Evolutionary conservation across 1,284 basidiomycete genomes (phyloP), one percentile per base, ranked within the genome.

Genomic region (Ganoderma meredithae): DNA sequence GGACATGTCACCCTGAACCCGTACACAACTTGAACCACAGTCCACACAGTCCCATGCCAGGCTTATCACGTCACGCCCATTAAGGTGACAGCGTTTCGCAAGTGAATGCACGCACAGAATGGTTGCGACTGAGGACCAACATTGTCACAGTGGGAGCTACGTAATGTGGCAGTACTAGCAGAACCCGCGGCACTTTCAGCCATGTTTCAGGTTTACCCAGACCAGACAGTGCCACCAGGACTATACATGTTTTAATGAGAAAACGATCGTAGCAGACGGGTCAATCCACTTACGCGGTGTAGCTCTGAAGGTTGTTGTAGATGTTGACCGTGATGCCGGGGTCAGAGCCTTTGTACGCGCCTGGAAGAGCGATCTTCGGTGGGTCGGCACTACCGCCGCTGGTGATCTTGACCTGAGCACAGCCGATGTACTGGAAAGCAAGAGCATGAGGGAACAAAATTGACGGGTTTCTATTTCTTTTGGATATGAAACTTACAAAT

Each of bases 311-410:
- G 74, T 83, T 85, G 79, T 85, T 85, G 79, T 84, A 84, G 70
- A 84, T 85, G 79, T 85, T 84, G 73, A 85, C 80, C 15, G 83
- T 83, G 74, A 85, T 85, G 56, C 84, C 84, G 60, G 84, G 85
- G 76, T 85, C 85, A 63, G 77, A 79, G 52, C 73, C 25, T 62
- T 83, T 75, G 76, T 88, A 84, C 60, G 80, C 81, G 59, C 84
- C 84, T 6, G 85, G 84, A 56, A 85, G 70, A 44, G 84, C 79
- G 65, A 86, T 81, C 73, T 80, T 84, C 17, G 85, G 81, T 15
- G 84, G 83, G 71, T 71, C 80, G 27, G 83, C 83, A 66, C 74
- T 83, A 47, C 84, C 84, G 31, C 84, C 83, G 47, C 81, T 73
- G 5, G 81, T 78, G 67, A 85, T 81, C 62, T 79, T 81, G 62